These are phyloP conservation scores for Polygonum aviculare DNA, from an alignment of 148 eudicot genomes.

Conservation along the genomic window DNA sequence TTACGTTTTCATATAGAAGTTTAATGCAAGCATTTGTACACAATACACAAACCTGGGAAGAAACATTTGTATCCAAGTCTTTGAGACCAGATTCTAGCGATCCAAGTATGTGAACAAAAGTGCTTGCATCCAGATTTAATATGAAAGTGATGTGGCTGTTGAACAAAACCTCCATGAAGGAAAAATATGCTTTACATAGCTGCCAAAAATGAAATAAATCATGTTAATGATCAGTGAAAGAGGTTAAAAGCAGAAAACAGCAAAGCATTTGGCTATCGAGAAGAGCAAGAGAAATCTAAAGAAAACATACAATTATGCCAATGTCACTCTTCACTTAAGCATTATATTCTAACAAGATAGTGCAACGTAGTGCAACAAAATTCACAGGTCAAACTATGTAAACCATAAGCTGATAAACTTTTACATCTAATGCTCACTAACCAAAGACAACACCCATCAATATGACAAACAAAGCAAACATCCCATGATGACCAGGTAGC, in stretches of 20 bases:
- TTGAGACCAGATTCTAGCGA: constrained; percentile 96
- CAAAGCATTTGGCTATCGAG: not conserved
- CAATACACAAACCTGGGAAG: constrained; percentile 60
- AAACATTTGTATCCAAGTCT: constrained; percentile 70
- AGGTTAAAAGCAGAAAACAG: not conserved
- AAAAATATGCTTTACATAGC: constrained; percentile 81
- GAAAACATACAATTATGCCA: not conserved
- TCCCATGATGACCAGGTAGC: not conserved
- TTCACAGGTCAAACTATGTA: not conserved
- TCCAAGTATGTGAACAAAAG: constrained; percentile 74
- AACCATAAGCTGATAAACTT: not conserved
- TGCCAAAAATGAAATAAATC: constrained; percentile 28
- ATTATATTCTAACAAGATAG: not conserved
- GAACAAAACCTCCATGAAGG: constrained; percentile 84
- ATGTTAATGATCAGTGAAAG: not conserved
- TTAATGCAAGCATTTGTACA: not conserved
- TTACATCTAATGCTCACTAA: not conserved
- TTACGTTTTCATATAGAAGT: not conserved
- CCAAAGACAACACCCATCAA: not conserved
- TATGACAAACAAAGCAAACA: not conserved
- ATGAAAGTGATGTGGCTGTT: constrained; percentile 63
- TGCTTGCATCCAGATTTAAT: constrained; percentile 67
- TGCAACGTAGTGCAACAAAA: not conserved
- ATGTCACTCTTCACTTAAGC: not conserved
- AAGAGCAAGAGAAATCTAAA: not conserved